Evolutionary conservation across 257 asterid genomes (phyloP).

Genomic region (Osmanthus fragrans): DNA sequence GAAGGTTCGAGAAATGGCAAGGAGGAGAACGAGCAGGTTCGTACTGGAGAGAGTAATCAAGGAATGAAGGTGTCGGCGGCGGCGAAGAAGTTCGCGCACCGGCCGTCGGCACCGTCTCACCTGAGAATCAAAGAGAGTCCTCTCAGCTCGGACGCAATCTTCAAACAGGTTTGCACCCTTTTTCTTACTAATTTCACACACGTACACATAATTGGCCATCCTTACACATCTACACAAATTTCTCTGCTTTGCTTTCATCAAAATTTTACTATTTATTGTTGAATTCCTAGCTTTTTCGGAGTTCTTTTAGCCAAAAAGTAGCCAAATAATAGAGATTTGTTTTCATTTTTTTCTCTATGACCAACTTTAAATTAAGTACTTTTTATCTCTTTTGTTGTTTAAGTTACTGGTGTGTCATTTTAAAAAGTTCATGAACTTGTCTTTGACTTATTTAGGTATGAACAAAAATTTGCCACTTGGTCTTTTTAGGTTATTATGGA

Average conservation of each 20-base stretch:
- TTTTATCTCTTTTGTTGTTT: background rate
- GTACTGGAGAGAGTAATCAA: slow-evolving; percentile 29
- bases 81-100: slow-evolving; percentile 51
- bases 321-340: background rate
- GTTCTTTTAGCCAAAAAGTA: background rate
- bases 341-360: background rate
- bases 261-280: background rate
- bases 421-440: background rate
- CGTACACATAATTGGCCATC: background rate
- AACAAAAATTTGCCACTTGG: background rate
- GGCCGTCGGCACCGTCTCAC: slow-evolving; percentile 92
- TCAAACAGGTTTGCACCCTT: slow-evolving; percentile 56
- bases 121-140: slow-evolving; percentile 87
- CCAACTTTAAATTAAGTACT: background rate
- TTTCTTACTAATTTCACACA: background rate
- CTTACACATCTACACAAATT: background rate
- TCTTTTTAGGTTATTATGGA: background rate
- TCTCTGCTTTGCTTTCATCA: background rate
- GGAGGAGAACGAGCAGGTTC: slow-evolving; percentile 38
- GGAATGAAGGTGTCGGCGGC: slow-evolving; percentile 24
- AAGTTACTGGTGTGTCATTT: background rate
- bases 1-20: slow-evolving; percentile 30
- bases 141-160: slow-evolving; percentile 92
- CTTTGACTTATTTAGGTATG: background rate
- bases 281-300: background rate